Base-by-base conservation (phyloP, 2,329 filamentous ascomycete genomes). In the Neofusicoccum cordaticola region DNA sequence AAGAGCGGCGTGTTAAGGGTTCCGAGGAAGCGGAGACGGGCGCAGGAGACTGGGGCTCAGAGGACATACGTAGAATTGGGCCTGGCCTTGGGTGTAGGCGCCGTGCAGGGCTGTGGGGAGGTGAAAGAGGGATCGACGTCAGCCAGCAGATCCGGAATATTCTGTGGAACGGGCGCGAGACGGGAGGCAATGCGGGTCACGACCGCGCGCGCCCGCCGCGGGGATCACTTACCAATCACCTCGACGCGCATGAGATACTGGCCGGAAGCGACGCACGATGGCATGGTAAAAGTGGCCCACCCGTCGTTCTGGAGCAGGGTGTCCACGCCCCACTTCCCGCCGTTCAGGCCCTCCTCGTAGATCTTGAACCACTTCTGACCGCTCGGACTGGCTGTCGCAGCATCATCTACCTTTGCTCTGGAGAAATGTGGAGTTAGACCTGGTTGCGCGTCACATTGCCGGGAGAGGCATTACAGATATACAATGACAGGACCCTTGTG, bases 321-420 rank as follows among this genome's bases (percentile, higher is more conserved):
- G 72, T 84, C 82, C 45, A 84, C 81, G 34, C 78, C 82, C 82
- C 82, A 84, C 63, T 75, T 74, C 77, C 76, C 64, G 70, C 74
- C 72, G 64, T 69, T 70, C n/a, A 79, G 73, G 3, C 75, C 74
- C 56, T 79, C 78, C 64, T 80, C 77, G 12, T 71, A 72, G 51
- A 80, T 77, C 50, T 78, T 76, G 71, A 81, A 81, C 70, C 79
- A 77, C 66, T 79, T 78, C 37, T 74, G 71, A 15, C 75, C 76
- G n/a, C 73, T 74, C 11, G 78, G 75, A 6, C 71, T 70, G 31
- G 75, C 70, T 8, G 70, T 72, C 15, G 74, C 75, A 1, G 80
- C 77, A 61, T 77, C 74, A 69, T 78, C 75, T 22, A 81, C 78
- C 67, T 79, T 73, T 58, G 77, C 77, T 64, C 70, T 31, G 15